A percentile compares a stretch with the other conserved stretches of the same genome.
Conservation (phyloP, 768 basidiomycete genomes). For the Suillus clintonianus region DNA sequence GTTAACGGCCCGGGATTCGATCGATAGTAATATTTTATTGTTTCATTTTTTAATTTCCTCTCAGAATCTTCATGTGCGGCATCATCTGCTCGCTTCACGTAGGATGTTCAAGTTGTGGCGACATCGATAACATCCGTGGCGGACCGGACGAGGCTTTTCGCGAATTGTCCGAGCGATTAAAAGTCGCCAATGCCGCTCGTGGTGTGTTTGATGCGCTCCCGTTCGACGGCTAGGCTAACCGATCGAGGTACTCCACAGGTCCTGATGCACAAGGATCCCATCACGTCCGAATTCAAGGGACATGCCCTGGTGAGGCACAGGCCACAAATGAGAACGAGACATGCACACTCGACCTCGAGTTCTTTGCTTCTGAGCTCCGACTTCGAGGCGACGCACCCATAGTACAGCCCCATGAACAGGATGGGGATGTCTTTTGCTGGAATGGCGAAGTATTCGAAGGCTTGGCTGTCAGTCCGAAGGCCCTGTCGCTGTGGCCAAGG, state of each 20-base stretch:
- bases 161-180: conserved; percentile 36
- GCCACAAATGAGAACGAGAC: neutral
- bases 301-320: neutral
- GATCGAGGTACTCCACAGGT: conserved; percentile 40
- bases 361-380: conserved; percentile 76
- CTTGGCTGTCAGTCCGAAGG: conserved; percentile 51
- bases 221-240: neutral
- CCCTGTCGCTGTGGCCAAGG: neutral
- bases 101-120: conserved; percentile 11
- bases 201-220: conserved; percentile 41
- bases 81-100: conserved; percentile 54
- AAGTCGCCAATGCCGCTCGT: conserved; percentile 54
- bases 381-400: conserved; percentile 61
- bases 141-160: conserved; percentile 15
- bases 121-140: conserved; percentile 5
- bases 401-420: conserved; percentile 66
- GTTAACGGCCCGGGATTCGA: neutral
- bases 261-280: conserved; percentile 59
- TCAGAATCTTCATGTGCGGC: conserved; percentile 59
- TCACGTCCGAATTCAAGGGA: conserved; percentile 16
- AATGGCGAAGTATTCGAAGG: conserved; percentile 92
- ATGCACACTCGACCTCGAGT: conserved; percentile 39
- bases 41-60: neutral
- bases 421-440: conserved; percentile 74
- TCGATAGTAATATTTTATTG: neutral